Percentiles rank a stretch among this genome's conserved stretches.
phyloP scores from a whole-genome alignment of 2,329 filamentous ascomycete genomes.

The Didymosphaeria variabile region DNA sequence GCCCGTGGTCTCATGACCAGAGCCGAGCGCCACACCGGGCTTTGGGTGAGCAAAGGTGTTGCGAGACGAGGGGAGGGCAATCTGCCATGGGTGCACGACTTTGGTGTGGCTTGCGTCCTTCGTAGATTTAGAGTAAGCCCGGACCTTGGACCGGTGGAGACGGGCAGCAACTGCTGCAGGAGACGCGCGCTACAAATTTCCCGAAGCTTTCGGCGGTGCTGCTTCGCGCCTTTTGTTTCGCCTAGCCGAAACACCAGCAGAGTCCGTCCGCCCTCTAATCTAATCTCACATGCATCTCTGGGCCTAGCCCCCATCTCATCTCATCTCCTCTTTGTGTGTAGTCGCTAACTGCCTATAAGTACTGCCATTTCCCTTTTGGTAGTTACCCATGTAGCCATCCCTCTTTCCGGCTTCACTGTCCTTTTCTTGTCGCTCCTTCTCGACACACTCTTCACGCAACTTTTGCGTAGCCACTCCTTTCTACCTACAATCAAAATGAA shows the following conservation, averaged over 20 bases:
- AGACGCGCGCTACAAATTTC: constrained; percentile 8
- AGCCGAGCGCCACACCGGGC: neutral
- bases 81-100: neutral
- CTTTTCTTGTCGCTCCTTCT: constrained; percentile 7
- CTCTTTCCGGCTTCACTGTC: constrained; percentile 7
- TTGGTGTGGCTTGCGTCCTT: neutral
- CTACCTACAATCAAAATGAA: constrained; percentile 4
- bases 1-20: neutral
- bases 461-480: constrained; percentile 22
- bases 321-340: neutral
- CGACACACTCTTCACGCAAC: constrained; percentile 8
- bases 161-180: neutral
- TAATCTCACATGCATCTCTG: neutral
- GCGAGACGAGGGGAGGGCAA: neutral
- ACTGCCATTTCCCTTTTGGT: neutral
- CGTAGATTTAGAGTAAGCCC: neutral
- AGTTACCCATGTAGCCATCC: constrained; percentile 5
- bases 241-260: constrained; percentile 5
- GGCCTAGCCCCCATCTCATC: constrained; percentile 1
- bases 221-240: neutral
- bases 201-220: constrained; percentile 1
- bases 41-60: neutral
- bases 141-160: constrained; percentile 9
- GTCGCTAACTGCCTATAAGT: neutral
- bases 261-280: constrained; percentile 15